Evolutionary conservation across 2,329 filamentous ascomycete species (phyloP), one percentile per base, ranked within the genome.

Genomic region (Alternaria arbusti): DNA sequence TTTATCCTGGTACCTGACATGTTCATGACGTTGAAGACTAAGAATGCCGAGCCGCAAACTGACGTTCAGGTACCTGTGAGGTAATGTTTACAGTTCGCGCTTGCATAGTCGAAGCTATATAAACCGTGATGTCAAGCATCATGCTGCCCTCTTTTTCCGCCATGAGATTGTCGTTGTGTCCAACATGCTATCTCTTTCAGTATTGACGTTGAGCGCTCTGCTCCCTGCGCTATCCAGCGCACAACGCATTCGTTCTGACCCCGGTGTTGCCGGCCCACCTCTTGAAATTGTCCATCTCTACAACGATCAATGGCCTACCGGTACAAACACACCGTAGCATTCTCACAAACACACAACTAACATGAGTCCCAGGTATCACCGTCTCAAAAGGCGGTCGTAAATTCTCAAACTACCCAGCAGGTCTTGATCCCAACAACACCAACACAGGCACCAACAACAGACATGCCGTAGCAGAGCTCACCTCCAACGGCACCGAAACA

Each of bases 391-490:
- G 75, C 10, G 85, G 85, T 1, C 81, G 85, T 50, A 83, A 81
- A 65, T 87, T 87, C 70, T 84, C 82, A 23, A 86, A 85, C 66
- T 86, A 86, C 65, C 84, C 85, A 6, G 75, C 77, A 20, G 84
- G 82, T 7, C 78, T 87, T 1, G 85, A 87, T 63, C 69, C 76
- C 6, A 82, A 80, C 57, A 84, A 86, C 70, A 82, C 80, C 11
- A 81, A 82, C 64, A 74, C 78, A 23, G 79, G 81, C 52, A 74
- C 60, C 45, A 80, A 80, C 61, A 70, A 70, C 6, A 83, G 82
- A 55, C 86, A 86, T 63, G 83, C 82, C 6, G 84, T 86, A 9
- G 84, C 82, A 7, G 84, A 86, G 66, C 72, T 85, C 30, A 75
- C 73, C 8, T 61, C 73, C 22, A 83, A 84, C 61, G 80, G 75